Conservation (phyloP, 2,329 filamentous ascomycete genomes). For the Aureobasidium sp. region DNA sequence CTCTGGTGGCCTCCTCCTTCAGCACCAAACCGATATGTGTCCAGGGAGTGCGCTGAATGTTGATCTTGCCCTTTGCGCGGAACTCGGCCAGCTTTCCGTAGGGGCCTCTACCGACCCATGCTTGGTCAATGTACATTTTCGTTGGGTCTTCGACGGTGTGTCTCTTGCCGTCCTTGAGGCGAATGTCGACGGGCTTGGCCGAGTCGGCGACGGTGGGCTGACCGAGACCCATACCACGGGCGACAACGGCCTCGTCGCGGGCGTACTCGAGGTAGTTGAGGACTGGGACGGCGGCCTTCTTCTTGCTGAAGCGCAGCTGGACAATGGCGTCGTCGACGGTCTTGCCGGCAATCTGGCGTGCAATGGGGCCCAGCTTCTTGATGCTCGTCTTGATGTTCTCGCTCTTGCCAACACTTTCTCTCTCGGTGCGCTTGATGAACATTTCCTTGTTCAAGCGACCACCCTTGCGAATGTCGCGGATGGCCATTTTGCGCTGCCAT, state of each 20-base stretch:
- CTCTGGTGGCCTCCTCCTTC: slow-evolving; percentile 88
- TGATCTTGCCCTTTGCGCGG: slow-evolving; percentile 67
- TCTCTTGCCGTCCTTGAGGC: slow-evolving; percentile 67
- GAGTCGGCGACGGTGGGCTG: slow-evolving; percentile 20
- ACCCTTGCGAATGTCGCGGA: slow-evolving; percentile 62
- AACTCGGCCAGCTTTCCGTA: slow-evolving; percentile 58
- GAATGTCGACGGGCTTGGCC: slow-evolving; percentile 50
- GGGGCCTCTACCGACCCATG: slow-evolving; percentile 79
- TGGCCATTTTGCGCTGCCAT: slow-evolving; percentile 80
- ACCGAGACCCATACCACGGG: slow-evolving; percentile 74
- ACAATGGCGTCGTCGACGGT: slow-evolving; percentile 86
- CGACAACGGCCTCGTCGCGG: slow-evolving; percentile 70
- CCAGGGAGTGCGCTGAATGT: slow-evolving; percentile 61
- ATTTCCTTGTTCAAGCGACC: slow-evolving; percentile 61
- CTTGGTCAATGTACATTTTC: slow-evolving; percentile 83
- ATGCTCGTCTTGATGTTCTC: slow-evolving; percentile 72
- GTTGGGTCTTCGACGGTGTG: slow-evolving; percentile 66
- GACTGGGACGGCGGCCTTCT: slow-evolving; percentile 80
- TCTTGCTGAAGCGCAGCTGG: slow-evolving; percentile 94
- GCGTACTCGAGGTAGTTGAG: slow-evolving; percentile 73
- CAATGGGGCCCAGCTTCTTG: slow-evolving; percentile 85
- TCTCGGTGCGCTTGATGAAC: slow-evolving; percentile 59
- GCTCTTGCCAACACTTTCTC: slow-evolving; percentile 55
- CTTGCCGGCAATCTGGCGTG: slow-evolving; percentile 87
- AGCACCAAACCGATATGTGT: slow-evolving; percentile 72